Evolutionary conservation across 176 grass and related monocot genomes (phyloP).

Genomic region (Aechmea fasciata): DNA sequence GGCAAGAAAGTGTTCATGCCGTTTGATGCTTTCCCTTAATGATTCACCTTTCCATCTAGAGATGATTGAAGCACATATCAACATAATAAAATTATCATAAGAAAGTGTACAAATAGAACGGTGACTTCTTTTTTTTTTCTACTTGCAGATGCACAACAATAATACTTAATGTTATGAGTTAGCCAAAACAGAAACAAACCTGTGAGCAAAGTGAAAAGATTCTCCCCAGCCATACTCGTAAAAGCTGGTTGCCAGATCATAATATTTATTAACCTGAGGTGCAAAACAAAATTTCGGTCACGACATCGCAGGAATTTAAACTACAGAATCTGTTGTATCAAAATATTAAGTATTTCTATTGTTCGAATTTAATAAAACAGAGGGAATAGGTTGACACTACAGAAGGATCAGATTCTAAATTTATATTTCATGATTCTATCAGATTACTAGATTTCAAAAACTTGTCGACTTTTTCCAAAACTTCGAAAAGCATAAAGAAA

Average conservation of each 20-base stretch:
- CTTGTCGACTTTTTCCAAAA: too few species aligned
- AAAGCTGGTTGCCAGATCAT: constrained; percentile 96
- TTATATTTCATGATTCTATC: too few species aligned
- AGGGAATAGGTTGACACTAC: not conserved
- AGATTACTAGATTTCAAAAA: too few species aligned
- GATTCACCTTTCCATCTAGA: constrained; percentile 91
- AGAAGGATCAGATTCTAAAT: not conserved
- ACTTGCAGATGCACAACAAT: not conserved
- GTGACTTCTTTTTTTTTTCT: not conserved
- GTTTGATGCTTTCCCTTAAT: constrained; percentile 87
- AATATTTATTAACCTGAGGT: constrained; percentile 95
- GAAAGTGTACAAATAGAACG: not conserved
- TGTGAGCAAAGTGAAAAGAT: constrained; percentile 99
- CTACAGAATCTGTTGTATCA: not conserved
- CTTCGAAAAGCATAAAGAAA: too few species aligned
- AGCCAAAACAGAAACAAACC: constrained; percentile 27
- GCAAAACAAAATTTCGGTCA: constrained; percentile 7
- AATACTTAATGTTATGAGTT: constrained; percentile 7
- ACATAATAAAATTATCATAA: constrained; percentile 1
- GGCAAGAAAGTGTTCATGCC: constrained; percentile 89
- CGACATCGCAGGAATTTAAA: constrained; percentile 1
- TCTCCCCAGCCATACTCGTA: constrained; percentile 99
- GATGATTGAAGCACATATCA: not conserved
- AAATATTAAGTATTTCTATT: constrained; percentile 1
- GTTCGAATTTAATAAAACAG: constrained; percentile 10